These are phyloP conservation scores for Russula olivacea DNA, from an alignment of 768 basidiomycete genomes.

Conservation along the genomic window DNA sequence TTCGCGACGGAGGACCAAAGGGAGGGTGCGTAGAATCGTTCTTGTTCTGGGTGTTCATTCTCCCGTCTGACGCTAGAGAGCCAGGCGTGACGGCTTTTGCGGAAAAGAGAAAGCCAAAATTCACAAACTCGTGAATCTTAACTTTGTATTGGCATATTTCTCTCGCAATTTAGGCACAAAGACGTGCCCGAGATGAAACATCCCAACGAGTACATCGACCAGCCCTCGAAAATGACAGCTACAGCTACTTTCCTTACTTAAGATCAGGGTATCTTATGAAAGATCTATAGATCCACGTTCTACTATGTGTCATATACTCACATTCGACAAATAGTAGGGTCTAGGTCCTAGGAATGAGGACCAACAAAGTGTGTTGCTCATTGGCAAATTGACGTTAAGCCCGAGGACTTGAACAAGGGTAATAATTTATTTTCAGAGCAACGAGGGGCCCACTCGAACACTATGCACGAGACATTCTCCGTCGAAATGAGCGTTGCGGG, in stretches of 20 bases:
- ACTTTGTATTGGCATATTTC: not conserved
- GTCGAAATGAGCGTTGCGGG: slow-evolving; percentile 33
- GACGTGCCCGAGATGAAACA: not conserved
- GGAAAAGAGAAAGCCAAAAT: slow-evolving; percentile 86
- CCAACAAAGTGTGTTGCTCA: too few relatives aligned
- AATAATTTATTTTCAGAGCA: too few relatives aligned
- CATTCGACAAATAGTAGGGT: too few relatives aligned
- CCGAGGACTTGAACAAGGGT: too few relatives aligned
- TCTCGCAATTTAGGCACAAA: not conserved
- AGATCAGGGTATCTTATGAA: too few relatives aligned
- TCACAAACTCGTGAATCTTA: slow-evolving; percentile 51
- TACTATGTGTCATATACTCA: too few relatives aligned
- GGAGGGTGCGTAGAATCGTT: slow-evolving; percentile 51
- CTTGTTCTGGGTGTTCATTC: not conserved
- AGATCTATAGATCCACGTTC: too few relatives aligned
- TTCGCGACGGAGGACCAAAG: slow-evolving; percentile 66
- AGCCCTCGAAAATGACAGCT: not conserved
- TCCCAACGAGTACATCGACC: not conserved
- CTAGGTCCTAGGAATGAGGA: too few relatives aligned
- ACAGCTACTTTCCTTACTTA: too few relatives aligned
- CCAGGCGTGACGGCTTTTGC: slow-evolving; percentile 94
- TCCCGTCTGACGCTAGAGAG: slow-evolving; percentile 13
- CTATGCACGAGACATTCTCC: too few relatives aligned
- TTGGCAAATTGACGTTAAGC: too few relatives aligned
- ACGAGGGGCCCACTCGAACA: too few relatives aligned